phyloP scores from a whole-genome alignment of 352 stramenopile species.

The Pythium angustatum region DNA sequence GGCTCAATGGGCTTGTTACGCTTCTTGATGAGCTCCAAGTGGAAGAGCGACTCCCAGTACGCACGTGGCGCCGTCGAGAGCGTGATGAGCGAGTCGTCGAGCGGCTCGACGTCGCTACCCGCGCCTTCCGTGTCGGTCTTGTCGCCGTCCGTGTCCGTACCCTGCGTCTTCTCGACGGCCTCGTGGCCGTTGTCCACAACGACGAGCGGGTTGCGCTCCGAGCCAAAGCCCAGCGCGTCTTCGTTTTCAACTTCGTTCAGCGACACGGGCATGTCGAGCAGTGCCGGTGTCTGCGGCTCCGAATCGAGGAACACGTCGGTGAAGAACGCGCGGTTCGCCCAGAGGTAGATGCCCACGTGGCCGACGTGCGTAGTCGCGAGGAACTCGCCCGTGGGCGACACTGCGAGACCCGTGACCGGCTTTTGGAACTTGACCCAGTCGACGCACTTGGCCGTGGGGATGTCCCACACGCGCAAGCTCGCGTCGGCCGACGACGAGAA shows the following conservation, averaged over 20 bases:
- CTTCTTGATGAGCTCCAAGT: conserved; percentile 95
- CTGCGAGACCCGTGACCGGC: conserved; percentile 88
- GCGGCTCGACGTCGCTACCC: conserved; percentile 43
- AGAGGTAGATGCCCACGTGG: conserved; percentile 93
- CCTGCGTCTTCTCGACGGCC: not conserved
- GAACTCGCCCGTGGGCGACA: conserved; percentile 96
- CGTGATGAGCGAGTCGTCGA: conserved; percentile 68
- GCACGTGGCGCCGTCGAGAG: conserved; percentile 77
- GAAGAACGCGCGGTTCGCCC: conserved; percentile 95
- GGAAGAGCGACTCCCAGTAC: conserved; percentile 91
- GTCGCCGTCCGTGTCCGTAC: conserved; percentile 8
- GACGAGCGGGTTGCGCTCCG: conserved; percentile 50
- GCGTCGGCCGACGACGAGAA: conserved; percentile 86
- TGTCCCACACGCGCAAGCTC: conserved; percentile 92
- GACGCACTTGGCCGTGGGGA: conserved; percentile 93
- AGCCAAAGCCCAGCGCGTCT: conserved; percentile 51
- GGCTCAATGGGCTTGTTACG: conserved; percentile 95
- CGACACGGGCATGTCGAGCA: conserved; percentile 92
- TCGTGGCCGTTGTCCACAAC: conserved; percentile 23
- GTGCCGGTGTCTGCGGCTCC: conserved; percentile 67
- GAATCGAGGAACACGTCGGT: conserved; percentile 84
- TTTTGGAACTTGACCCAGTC: conserved; percentile 95
- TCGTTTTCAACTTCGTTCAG: conserved; percentile 84
- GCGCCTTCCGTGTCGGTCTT: conserved; percentile 41
- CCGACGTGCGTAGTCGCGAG: conserved; percentile 93